Conservation (phyloP, 345 rosid genomes). For the Gossypium thurberi region DNA sequence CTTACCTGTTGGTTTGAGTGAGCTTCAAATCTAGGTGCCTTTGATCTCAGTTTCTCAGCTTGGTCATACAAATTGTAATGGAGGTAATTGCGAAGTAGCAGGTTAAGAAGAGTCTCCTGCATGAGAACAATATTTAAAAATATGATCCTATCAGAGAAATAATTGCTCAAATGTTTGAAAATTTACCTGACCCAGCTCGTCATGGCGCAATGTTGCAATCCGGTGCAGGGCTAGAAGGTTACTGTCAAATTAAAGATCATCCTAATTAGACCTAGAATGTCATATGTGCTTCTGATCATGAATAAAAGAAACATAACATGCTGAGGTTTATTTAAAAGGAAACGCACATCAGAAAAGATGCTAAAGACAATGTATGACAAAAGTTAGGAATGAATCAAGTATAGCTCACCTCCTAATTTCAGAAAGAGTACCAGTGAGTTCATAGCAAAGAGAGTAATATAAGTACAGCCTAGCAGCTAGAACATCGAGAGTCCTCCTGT, state of each 20-base stretch:
- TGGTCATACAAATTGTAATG: conserved; percentile 59
- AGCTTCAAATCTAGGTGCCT: conserved; percentile 54
- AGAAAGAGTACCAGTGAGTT: conserved; percentile 51
- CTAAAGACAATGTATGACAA: background rate
- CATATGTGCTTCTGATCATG: background rate
- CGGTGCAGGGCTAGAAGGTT: conserved; percentile 53
- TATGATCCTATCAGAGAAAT: background rate
- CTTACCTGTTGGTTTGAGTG: conserved; percentile 17
- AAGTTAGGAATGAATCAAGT: background rate
- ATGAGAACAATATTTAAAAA: conserved; percentile 2
- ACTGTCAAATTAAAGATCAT: conserved; percentile 23
- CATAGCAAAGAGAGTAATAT: conserved; percentile 55
- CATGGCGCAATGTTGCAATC: conserved; percentile 54
- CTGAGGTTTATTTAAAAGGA: background rate
- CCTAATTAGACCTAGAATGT: conserved; percentile 10
- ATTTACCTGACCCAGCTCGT: conserved; percentile 56
- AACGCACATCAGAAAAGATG: background rate
- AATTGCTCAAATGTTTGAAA: background rate
- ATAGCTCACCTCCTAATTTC: conserved; percentile 46
- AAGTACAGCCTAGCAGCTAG: conserved; percentile 48
- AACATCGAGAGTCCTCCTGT: conserved; percentile 52
- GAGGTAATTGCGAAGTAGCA: conserved; percentile 55
- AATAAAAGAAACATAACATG: background rate
- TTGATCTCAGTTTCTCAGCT: conserved; percentile 57
- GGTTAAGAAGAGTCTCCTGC: conserved; percentile 56